These are phyloP conservation scores for Sordariomycetes sp. DNA, from an alignment of 2,329 filamentous ascomycete genomes.

Conservation along the genomic window DNA sequence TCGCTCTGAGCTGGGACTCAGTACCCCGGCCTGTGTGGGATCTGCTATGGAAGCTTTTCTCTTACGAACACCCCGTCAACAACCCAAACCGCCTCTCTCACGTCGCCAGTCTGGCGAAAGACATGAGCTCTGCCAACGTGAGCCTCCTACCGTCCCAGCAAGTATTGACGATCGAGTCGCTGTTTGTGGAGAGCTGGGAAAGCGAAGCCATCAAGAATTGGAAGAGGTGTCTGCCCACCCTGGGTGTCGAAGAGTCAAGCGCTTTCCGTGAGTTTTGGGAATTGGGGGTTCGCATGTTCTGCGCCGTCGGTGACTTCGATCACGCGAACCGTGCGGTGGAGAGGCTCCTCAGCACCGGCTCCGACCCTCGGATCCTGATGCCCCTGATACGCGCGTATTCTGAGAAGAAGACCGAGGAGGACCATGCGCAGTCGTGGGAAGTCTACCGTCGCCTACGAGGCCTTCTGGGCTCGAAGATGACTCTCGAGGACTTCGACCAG, in stretches of 20 bases:
- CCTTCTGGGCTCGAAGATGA: slow-evolving; percentile 48
- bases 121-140: slow-evolving; percentile 51
- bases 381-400: slow-evolving; percentile 62
- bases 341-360: slow-evolving; percentile 36
- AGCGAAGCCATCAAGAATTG: slow-evolving; percentile 52
- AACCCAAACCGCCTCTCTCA: slow-evolving; percentile 49
- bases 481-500: slow-evolving; percentile 65
- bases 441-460: slow-evolving; percentile 55
- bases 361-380: slow-evolving; percentile 47
- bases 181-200: slow-evolving; percentile 52
- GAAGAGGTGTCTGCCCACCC: slow-evolving; percentile 42
- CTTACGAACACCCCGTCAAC: slow-evolving; percentile 31
- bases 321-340: slow-evolving; percentile 46
- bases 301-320: slow-evolving; percentile 43
- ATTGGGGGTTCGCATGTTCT: slow-evolving; percentile 56
- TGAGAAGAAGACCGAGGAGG: slow-evolving; percentile 32
- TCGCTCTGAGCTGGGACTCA: slow-evolving; percentile 35
- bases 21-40: slow-evolving; percentile 53
- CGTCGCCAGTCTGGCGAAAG: slow-evolving; percentile 50
- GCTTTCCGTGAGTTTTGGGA: slow-evolving; percentile 48
- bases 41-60: slow-evolving; percentile 54
- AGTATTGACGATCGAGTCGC: slow-evolving; percentile 56
- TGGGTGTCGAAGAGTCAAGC: slow-evolving; percentile 34
- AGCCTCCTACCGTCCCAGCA: slow-evolving; percentile 46
- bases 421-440: slow-evolving; percentile 50